Base-by-base conservation (phyloP, 306 rosid species). In the Phaseolus lunatus region DNA sequence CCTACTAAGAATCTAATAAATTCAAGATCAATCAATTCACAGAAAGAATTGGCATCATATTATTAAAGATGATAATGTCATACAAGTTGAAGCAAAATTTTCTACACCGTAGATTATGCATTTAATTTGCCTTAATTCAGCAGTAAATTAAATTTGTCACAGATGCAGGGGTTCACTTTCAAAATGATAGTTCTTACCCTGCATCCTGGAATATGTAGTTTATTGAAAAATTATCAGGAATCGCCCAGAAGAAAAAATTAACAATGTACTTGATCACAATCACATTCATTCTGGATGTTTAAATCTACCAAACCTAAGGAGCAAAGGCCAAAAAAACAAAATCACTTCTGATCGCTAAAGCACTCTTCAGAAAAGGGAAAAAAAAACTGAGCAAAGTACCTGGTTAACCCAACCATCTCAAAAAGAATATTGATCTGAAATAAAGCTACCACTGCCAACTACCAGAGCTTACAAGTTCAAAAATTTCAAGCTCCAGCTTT, bases 401-500 rank as follows among this genome's bases (percentile, higher is more conserved):
- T 44, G 45, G 66, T 57, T 56, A 72, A 74, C 75, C 84, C 73
- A 75, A 74, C 84, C 81, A 77, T 67, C 69, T 53, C 53, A 63
- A 56, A 84, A 70, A 45, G 67, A 68, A 41, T 70, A 54, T 79
- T 37, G 54, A 64, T 77, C 73, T 78, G 69, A 76, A 80, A 57
- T 56, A 81, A 88, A 67, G 73, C 73, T 47, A 29, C 62, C 48
- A 64, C 58, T 67, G 43, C 66, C 78, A 48, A 77, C 53, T 78
- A 57, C 77, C 67, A 57, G 76, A 73, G 77, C 80, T 45, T 65
- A 23, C 56, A 79, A 70, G 82, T 35, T 44, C 84, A 88, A 84
- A n/a, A 81, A 80, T 68, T 75, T 89, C 76, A 92, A 73, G 90
- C 85, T 16, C 91, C 85, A 31, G 73, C 92, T 73, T 92, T 92